Percentiles rank a stretch among this genome's conserved stretches.
Conservation (phyloP, 169 alveolate species). For the Perkinsus olseni region DNA sequence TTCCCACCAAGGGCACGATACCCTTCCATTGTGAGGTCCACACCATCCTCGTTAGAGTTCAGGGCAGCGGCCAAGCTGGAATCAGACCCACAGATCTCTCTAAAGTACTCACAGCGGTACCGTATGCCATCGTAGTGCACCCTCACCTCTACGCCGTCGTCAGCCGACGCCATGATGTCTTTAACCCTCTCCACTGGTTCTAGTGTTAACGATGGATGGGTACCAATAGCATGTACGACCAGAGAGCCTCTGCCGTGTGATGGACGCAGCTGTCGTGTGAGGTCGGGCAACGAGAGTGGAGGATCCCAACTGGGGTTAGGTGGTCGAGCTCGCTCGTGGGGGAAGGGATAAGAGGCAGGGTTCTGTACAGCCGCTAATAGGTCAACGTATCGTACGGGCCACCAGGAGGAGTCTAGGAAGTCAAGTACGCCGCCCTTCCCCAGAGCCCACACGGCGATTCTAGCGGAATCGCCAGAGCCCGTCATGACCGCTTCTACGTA, state of each 20-base stretch:
- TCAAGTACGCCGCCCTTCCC: not conserved
- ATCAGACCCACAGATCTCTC: not conserved
- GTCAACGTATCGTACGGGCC: not conserved
- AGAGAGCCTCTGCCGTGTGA: too few species aligned
- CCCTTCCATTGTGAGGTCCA: not conserved
- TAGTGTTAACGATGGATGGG: not conserved
- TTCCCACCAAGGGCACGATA: not conserved
- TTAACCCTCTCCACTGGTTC: not conserved
- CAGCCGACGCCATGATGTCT: not conserved
- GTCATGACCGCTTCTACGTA: not conserved
- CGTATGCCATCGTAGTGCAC: not conserved
- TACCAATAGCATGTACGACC: not conserved
- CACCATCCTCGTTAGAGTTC: not conserved
- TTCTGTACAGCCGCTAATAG: not conserved
- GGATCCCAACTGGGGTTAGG: too few species aligned
- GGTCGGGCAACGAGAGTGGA: not conserved
- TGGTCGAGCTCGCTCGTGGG: too few species aligned
- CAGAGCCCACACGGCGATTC: not conserved
- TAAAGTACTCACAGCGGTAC: not conserved
- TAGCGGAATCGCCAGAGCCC: not conserved
- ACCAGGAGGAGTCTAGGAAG: not conserved
- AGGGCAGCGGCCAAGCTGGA: not conserved
- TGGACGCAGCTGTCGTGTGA: not conserved
- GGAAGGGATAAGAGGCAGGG: not conserved
- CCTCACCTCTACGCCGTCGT: not conserved